Base-by-base conservation (phyloP, 257 asterid species). In the Verbascum thapsus region DNA sequence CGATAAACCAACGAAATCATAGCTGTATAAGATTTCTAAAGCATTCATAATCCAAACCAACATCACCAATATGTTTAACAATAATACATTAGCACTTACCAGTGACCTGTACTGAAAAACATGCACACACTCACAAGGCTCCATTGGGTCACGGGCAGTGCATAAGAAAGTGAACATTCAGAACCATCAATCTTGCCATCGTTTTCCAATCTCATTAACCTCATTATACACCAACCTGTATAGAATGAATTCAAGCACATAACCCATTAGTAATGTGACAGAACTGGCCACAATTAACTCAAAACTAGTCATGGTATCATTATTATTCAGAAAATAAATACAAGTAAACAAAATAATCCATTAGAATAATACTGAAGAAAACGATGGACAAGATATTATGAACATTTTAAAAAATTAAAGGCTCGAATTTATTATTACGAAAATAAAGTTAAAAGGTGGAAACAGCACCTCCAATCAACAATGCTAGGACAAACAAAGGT, bases 21-120 rank as follows among this genome's bases (percentile, higher is more conserved):
- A 48, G 32, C 5, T 32, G 30, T 17, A 49, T 18, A 53, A 41
- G 69, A 64, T 63, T 5, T 51, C 58, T 49, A 23, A 45, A 45
- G 39, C 58, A 51, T 15, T n/a, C 7, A 22, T 23, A 47, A 19
- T n/a, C 35, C 50, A 55, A 45, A 16, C 52, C 53, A 37, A 58
- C 12, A 56, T 60, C 10, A 12, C 19, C 12, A 39, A 20, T 47
- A 58, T 52, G 17, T 66, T 60, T 22, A 34, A 42, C 50, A 20
- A 56, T 49, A 26, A 26, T n/a, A n/a, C n/a, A 45, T 40, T 48
- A 56, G 58, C 22, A 69, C 85, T 77, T 78, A 88, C 98, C 99
- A 92, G 58, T 92, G 99, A 63, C 97, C 99, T 6, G 96, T 80
- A 78, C 91, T 75, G 87, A 92, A 92, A 82, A 92, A 89, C 77